Evolutionary conservation across 2,329 filamentous ascomycete species (phyloP), one percentile per base, ranked within the genome.

Genomic region (Cyanodermella asteris): DNA sequence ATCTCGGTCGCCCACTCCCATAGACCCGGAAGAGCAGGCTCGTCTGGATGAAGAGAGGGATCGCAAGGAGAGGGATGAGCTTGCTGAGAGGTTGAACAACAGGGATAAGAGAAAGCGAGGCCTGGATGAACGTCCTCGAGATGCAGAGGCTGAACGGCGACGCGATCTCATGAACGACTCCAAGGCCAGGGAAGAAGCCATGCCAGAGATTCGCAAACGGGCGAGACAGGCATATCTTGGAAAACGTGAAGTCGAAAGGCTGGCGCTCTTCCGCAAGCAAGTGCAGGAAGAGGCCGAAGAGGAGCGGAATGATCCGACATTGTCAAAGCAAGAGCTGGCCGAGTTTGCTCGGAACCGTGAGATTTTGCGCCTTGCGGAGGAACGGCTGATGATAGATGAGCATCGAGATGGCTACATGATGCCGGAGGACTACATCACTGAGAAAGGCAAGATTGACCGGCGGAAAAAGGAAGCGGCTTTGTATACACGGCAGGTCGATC

Each of bases 351-450:
- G 78, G 41, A 94, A 94, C 41, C 59, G 77, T 22, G 78, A 94
- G 47, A 59, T 82, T 14, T 50, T 91, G 20, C 62, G 72, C 18
- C 56, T 91, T 20, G 78, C 80, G 1, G 77, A 93, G 49, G 80
- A 90, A 44, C 64, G 84, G 13, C 55, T 84, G 28, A 65, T 66
- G 21, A 91, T 97, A 34, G 82, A 94, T 43, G 84, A 94, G 37
- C 71, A 91, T 45, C 64, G 72, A 12, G 82, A 93, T 51, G 84
- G 84, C 3, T 97, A 94, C 49, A 64, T 72, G 35, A 72, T 97
- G 54, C 87, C 84, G 0, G 82, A 93, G 34, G 81, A 93, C 44
- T 91, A 91, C 43, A 84, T 91, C 33, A 91, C 77, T 0, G 81
- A 90, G 44, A 82, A 84, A 49, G 81, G 80, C 13, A 87, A 90